Percentiles rank a stretch among this genome's conserved stretches.
phyloP scores from a whole-genome alignment of 2,329 filamentous ascomycete genomes.

The Magnaporthiopsis poae region DNA sequence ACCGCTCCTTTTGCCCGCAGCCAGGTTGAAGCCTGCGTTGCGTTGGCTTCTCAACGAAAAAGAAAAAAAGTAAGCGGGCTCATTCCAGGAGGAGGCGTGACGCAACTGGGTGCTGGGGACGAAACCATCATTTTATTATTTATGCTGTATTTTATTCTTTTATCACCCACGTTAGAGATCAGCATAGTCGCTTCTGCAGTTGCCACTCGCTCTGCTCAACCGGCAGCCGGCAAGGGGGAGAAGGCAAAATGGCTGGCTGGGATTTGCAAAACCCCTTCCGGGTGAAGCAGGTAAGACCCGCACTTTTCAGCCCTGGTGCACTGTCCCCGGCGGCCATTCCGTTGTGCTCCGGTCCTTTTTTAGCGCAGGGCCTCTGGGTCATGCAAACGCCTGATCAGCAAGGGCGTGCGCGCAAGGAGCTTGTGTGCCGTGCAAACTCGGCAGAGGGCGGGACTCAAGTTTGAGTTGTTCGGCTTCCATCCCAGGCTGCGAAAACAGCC shows the following conservation, averaged over 20 bases:
- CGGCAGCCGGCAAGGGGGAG: not conserved
- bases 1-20: not conserved
- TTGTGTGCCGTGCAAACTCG: not conserved
- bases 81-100: not conserved
- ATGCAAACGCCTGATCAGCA: not conserved
- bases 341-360: not conserved
- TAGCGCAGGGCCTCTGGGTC: not conserved
- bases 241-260: not conserved
- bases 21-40: not conserved
- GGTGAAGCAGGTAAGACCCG: not conserved
- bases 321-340: not conserved
- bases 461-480: not conserved
- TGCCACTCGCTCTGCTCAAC: not conserved
- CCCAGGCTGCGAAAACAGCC: not conserved
- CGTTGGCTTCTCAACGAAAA: not conserved
- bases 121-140: not conserved
- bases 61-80: not conserved
- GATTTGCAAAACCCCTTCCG: not conserved
- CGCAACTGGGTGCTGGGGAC: too few species aligned
- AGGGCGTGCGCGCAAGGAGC: too few species aligned
- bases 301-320: not conserved
- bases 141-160: not conserved
- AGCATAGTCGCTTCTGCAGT: not conserved
- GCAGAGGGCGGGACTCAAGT: not conserved
- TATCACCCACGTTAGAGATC: too few species aligned